Evolutionary conservation across 192 early-diverging fungal genomes (phyloP).

Genomic region (Phlyctochytrium planicorne): DNA sequence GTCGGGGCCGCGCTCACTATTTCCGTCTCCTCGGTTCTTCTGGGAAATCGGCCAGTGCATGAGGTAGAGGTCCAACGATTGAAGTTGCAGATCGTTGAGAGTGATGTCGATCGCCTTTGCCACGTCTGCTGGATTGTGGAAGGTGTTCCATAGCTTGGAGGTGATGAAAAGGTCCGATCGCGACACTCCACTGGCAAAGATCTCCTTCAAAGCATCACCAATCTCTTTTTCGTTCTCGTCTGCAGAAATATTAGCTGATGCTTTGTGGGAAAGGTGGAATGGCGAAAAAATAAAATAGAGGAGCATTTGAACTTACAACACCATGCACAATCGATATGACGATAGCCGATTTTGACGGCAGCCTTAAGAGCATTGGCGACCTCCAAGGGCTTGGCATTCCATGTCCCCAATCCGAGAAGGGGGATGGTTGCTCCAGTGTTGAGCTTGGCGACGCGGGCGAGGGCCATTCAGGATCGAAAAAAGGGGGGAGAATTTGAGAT

Average conservation of each 20-base stretch:
- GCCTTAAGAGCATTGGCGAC: constrained; percentile 17
- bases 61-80: constrained; percentile 64
- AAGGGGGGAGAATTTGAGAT: too few relatives aligned
- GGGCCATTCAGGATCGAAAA: too few relatives aligned
- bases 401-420: too few relatives aligned
- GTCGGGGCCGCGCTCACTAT: background rate
- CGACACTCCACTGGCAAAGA: constrained; percentile 2
- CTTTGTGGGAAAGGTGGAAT: background rate
- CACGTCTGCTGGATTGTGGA: constrained; percentile 47
- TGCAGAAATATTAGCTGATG: background rate
- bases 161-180: constrained; percentile 56
- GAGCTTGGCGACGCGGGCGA: too few relatives aligned
- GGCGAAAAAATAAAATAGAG: background rate
- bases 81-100: constrained; percentile 48
- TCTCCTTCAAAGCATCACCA: constrained; percentile 22
- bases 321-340: constrained; percentile 46
- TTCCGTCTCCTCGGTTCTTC: constrained; percentile 7
- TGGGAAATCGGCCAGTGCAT: constrained; percentile 56
- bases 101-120: constrained; percentile 49
- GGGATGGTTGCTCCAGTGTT: too few relatives aligned
- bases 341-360: constrained; percentile 41
- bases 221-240: constrained; percentile 23
- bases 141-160: constrained; percentile 68
- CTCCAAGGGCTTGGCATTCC: constrained; percentile 9
- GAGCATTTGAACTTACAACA: too few relatives aligned